A percentile compares a stretch with the other conserved stretches of the same genome.
phyloP scores from a whole-genome alignment of 371 early-diverging fungal species.

The Mortierella sp. region DNA sequence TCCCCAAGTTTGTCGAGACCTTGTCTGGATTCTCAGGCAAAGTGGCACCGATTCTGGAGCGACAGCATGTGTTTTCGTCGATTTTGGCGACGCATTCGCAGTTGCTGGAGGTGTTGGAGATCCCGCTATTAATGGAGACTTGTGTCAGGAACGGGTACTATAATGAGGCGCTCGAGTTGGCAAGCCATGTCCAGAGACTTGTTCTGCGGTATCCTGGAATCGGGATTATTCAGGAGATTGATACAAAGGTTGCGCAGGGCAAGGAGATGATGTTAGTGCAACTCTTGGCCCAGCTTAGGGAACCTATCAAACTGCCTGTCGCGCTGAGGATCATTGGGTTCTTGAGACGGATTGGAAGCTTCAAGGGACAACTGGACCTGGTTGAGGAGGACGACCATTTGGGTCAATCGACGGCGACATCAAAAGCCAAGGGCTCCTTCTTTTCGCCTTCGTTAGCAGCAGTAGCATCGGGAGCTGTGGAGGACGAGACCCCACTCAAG shows the following conservation, averaged over 20 bases:
- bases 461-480: conserved; percentile 10
- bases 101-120: conserved; percentile 78
- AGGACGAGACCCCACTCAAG: conserved; percentile 78
- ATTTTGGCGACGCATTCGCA: conserved; percentile 75
- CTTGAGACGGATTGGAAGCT: conserved; percentile 82
- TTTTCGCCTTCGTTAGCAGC: not conserved
- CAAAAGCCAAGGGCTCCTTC: not conserved
- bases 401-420: not conserved
- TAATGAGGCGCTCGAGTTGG: conserved; percentile 88
- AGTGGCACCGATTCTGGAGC: conserved; percentile 62
- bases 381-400: conserved; percentile 39
- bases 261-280: conserved; percentile 81
- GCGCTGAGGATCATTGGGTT: conserved; percentile 86
- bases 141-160: conserved; percentile 88
- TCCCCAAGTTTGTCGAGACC: conserved; percentile 69
- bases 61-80: conserved; percentile 61
- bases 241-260: conserved; percentile 74
- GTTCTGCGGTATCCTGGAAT: conserved; percentile 71
- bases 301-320: conserved; percentile 84
- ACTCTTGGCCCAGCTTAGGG: conserved; percentile 75
- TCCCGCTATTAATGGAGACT: conserved; percentile 87
- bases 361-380: conserved; percentile 40
- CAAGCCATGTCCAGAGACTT: conserved; percentile 80
- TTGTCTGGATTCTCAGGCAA: conserved; percentile 58
- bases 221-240: conserved; percentile 70